Percentiles rank a stretch among this genome's conserved stretches.
Conservation (phyloP, 2,329 filamentous ascomycete genomes). For the Penicillium paneum region DNA sequence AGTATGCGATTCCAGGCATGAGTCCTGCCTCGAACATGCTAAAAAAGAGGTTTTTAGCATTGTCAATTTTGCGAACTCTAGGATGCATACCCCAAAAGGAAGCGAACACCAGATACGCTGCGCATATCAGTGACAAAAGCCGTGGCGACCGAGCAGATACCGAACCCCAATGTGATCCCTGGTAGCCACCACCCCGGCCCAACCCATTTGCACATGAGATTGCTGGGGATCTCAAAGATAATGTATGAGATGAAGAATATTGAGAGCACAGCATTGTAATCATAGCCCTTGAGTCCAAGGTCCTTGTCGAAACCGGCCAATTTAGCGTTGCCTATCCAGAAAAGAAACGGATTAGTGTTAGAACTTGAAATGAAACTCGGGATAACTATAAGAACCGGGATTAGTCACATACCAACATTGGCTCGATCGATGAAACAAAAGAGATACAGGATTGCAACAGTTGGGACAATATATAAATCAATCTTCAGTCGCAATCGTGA, state of each 20-base stretch:
- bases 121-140: conserved; percentile 60
- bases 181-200: conserved; percentile 72
- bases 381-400: no score
- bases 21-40: conserved; percentile 68
- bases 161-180: conserved; percentile 59
- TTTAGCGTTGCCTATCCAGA: conserved; percentile 59
- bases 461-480: conserved; percentile 63
- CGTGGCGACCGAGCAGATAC: conserved; percentile 61
- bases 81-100: conserved; percentile 52
- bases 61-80: not conserved
- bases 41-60: not conserved
- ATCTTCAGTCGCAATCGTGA: conserved; percentile 60
- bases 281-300: conserved; percentile 57
- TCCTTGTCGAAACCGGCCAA: conserved; percentile 64
- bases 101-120: conserved; percentile 59
- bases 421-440: conserved; percentile 75
- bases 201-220: conserved; percentile 61
- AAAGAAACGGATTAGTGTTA: not conserved
- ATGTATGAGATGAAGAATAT: conserved; percentile 73
- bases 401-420: conserved; percentile 58
- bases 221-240: conserved; percentile 67
- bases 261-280: conserved; percentile 67
- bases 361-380: not conserved
- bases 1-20: conserved; percentile 71
- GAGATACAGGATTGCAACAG: conserved; percentile 63